These are phyloP conservation scores for Cubamyces sp. DNA, from an alignment of 768 basidiomycete genomes.

Conservation along the genomic window DNA sequence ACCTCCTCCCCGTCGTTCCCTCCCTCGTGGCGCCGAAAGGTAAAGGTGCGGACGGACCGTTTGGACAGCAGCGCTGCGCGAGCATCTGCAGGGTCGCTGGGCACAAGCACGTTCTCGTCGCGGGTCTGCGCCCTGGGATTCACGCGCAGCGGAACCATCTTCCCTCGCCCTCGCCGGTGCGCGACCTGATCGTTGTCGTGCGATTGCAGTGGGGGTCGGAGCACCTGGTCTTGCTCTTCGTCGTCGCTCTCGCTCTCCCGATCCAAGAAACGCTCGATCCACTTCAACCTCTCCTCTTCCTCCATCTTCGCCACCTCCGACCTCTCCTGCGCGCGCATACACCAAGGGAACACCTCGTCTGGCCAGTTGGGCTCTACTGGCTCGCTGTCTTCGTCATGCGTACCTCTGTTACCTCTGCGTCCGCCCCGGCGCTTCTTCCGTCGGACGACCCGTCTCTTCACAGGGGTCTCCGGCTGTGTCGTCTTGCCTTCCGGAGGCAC, in stretches of 20 bases:
- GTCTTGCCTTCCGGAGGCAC: slow-evolving; percentile 48
- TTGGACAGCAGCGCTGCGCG: slow-evolving; percentile 74
- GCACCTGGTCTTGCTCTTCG: slow-evolving; percentile 38
- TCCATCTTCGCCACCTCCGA: slow-evolving; percentile 54
- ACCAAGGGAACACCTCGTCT: slow-evolving; percentile 81
- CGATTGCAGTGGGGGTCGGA: slow-evolving; percentile 36
- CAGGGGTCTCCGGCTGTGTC: slow-evolving; percentile 35
- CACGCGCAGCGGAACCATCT: slow-evolving; percentile 58
- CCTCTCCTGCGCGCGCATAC: slow-evolving; percentile 58
- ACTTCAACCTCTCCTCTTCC: slow-evolving; percentile 61
- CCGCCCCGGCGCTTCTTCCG: slow-evolving; percentile 50
- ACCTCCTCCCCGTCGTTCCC: slow-evolving; percentile 49
- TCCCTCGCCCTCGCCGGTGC: slow-evolving; percentile 53
- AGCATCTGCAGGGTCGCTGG: slow-evolving; percentile 78
- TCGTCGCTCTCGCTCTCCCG: slow-evolving; percentile 66
- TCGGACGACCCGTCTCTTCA: slow-evolving; percentile 45
- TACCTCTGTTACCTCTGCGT: slow-evolving; percentile 1
- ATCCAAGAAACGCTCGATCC: slow-evolving; percentile 74
- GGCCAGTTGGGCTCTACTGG: slow-evolving; percentile 69
- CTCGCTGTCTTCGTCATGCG: slow-evolving; percentile 38
- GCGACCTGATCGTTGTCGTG: slow-evolving; percentile 35
- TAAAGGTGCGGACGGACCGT: slow-evolving; percentile 64
- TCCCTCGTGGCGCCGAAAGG: slow-evolving; percentile 48
- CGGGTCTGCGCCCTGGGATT: slow-evolving; percentile 39
- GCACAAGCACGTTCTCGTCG: slow-evolving; percentile 44